Base-by-base conservation (phyloP, 2,329 filamentous ascomycete genomes). In the Triangularia setosa region DNA sequence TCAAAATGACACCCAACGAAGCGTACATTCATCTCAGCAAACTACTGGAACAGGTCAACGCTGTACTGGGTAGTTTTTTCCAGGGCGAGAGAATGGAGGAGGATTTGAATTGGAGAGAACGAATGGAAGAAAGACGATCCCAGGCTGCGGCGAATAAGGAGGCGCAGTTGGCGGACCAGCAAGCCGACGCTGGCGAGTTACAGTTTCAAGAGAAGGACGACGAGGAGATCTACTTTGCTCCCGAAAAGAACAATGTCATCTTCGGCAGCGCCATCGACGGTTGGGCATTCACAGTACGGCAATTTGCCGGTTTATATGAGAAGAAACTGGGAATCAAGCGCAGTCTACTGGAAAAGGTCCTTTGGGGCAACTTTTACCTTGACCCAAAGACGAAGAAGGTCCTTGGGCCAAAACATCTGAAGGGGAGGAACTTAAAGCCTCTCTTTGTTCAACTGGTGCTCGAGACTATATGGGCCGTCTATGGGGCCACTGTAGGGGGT, bases 21-120 rank as follows among this genome's bases (percentile, higher is more conserved):
- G 95, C 95, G 35, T 96, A 96, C 73, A 87, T 88, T 24, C 95
- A 99, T 78, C 79, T 99, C 14, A 93, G 84, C 76, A 95, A 93
- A 75, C 83, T 98, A 3, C 79, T 99, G 7, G 95, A 98, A 75
- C 95, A 98, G 75, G 92, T 99, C 58, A 99, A 99, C 75, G 95
- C 95, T 48, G 93, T 99, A 6, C 89, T 99, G 69, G 95, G 95
- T 69, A 97, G 93, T 75, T 99, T 99, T 77, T 97, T 97, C 75
- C 93, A 97, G 72, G 95, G 95, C 61, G 95, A 99, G 78, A 88
- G 95, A 59, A 99, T 99, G 95, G 95, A 98, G 75, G 94, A 98
- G 71, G 94, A 99, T 74, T 82, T 98, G 65, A 91, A 95, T 76
- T 99, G 95, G 95, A 85, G 95, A 70, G 93, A 98, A 78, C 87